phyloP scores from a whole-genome alignment of 768 basidiomycete species.

The Exsudoporus frostii region DNA sequence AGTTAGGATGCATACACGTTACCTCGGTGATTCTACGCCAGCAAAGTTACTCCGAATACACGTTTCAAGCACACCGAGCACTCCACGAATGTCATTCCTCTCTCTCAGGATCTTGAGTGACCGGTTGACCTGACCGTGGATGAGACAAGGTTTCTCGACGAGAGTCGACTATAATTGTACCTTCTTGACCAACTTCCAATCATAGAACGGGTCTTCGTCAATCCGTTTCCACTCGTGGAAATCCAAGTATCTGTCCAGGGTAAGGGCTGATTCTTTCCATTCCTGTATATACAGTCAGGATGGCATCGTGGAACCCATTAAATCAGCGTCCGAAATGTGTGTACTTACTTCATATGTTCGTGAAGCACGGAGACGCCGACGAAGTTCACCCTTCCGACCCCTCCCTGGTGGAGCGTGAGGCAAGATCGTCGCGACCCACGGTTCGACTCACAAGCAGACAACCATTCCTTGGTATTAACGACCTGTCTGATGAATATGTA shows the following conservation, averaged over 20 bases:
- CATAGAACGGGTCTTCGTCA: constrained; percentile 89
- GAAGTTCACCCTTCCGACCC: constrained; percentile 75
- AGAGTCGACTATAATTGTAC: constrained; percentile 30
- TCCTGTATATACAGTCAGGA: constrained; percentile 42
- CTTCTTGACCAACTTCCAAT: constrained; percentile 83
- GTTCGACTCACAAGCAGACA: constrained; percentile 71
- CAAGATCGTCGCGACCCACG: not conserved
- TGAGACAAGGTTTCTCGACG: not conserved
- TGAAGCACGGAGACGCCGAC: constrained; percentile 72
- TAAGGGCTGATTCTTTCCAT: constrained; percentile 82
- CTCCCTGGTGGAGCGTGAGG: constrained; percentile 54
- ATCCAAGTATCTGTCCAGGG: constrained; percentile 75
- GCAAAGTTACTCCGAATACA: constrained; percentile 92
- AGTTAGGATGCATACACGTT: not conserved
- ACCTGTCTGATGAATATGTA: constrained; percentile 89
- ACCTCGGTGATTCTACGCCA: constrained; percentile 84
- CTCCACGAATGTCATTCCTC: constrained; percentile 77
- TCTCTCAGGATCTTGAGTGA: constrained; percentile 71
- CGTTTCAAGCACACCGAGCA: constrained; percentile 87
- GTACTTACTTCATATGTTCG: constrained; percentile 62
- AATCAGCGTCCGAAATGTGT: not conserved
- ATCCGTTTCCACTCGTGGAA: constrained; percentile 89
- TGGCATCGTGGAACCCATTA: not conserved
- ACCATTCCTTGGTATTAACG: constrained; percentile 92
- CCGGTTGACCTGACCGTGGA: constrained; percentile 55